Base-by-base conservation (phyloP, 75 land plant species). In the Pinus tabuliformis region DNA sequence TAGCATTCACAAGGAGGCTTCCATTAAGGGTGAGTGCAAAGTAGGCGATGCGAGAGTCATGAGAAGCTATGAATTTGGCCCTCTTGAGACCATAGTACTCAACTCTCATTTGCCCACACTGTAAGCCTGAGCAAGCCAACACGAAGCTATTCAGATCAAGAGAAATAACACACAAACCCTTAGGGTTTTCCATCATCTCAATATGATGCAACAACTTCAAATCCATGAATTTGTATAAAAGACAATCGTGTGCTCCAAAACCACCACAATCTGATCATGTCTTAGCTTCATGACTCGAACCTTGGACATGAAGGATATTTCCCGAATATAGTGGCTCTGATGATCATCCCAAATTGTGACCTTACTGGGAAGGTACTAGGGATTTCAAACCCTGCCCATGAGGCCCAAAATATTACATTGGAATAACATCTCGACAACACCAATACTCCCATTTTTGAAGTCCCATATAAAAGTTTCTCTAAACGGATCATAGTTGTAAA, bases 281-380 rank as follows among this genome's bases (percentile, higher is more conserved):
- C 90, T 88, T n/a, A 95, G 64, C 66, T 83, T 61, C 2, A 80
- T 80, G 2, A 75, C 83, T 5, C 94, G 83, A 59, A 95, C 93
- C 39, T 92, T 87, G 63, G 91, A 90, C 72, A 93, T 80, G 77
- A 89, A 95, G 18, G 91, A 72, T 59, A 95, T 87, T 73, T 95
- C 98, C 18, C 95, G 91, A 81, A 95, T 90, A 75, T 91, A 95
- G 0, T 90, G 83, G 68, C 89, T 80, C 59, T 89, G 89, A 58
- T 89, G 84, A 83, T 95, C 95, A 86, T 92, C 95, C 93, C 91
- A 95, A n/a, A 95, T 89, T 77, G 92, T 76, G 24, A 95, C 98
- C 74, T 89, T 90, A 58, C 84, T 95, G 3, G 91, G 90, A 1
- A 93, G 87, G 75, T 92, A 92, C 52, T 79, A 80, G 3, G 94